Evolutionary conservation across 2,329 filamentous ascomycete genomes (phyloP).

Genomic region (Rutstroemia sydowiana): DNA sequence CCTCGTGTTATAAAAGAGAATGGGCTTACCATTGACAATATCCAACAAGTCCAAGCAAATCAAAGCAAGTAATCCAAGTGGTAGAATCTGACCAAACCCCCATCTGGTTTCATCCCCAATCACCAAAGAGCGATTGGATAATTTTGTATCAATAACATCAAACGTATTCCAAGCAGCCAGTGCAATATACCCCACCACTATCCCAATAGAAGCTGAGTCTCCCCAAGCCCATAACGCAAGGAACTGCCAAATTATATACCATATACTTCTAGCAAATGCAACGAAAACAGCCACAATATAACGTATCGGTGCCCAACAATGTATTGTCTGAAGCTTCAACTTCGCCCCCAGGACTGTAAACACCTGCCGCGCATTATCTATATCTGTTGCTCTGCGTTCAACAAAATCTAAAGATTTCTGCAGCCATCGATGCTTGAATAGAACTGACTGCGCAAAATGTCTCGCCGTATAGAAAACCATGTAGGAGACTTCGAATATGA

Average conservation of each 20-base stretch:
- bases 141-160: slow-evolving; percentile 12
- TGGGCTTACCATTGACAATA: slow-evolving; percentile 9
- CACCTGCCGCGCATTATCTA: background rate
- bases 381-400: background rate
- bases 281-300: background rate
- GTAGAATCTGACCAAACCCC: slow-evolving; percentile 15
- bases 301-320: background rate
- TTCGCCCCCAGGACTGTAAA: background rate
- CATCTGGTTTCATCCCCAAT: slow-evolving; percentile 11
- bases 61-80: slow-evolving; percentile 10
- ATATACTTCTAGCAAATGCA: background rate
- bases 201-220: slow-evolving; percentile 4
- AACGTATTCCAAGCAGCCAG: slow-evolving; percentile 13
- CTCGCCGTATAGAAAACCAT: slow-evolving; percentile 2
- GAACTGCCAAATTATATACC: slow-evolving; percentile 2
- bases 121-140: slow-evolving; percentile 10
- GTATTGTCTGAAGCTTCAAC: background rate
- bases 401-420: background rate
- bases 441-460: background rate
- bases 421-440: background rate
- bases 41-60: slow-evolving; percentile 12
- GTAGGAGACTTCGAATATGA: slow-evolving; percentile 7
- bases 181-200: slow-evolving; percentile 10
- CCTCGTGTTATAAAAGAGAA: background rate
- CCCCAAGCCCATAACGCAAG: slow-evolving; percentile 12